Evolutionary conservation across 163 green algal genomes (phyloP).

Genomic region (Scenedesmus sp.): DNA sequence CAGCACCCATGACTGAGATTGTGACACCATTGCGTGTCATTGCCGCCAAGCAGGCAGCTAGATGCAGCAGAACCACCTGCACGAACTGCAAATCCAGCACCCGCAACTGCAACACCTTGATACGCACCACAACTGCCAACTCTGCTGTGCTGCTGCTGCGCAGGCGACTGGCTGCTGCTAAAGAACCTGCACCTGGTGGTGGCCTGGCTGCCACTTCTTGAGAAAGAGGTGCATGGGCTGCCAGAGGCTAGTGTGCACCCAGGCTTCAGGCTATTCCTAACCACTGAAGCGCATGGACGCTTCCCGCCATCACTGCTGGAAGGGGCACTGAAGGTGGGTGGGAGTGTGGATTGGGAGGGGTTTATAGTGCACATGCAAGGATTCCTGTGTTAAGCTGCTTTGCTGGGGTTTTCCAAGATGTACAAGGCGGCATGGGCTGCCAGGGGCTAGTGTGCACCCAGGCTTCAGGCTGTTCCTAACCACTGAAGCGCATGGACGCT

Average conservation of each 20-base stretch:
- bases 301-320: constrained; percentile 85
- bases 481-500: background rate
- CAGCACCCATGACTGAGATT: too few species aligned
- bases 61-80: background rate
- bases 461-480: constrained; percentile 72
- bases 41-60: background rate
- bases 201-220: constrained; percentile 79
- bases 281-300: constrained; percentile 72
- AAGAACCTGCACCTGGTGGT: constrained; percentile 91
- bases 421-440: background rate
- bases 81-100: background rate
- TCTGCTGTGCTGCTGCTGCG: background rate
- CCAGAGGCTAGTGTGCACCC: constrained; percentile 41
- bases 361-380: background rate
- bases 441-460: constrained; percentile 42
- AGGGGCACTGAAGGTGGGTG: constrained; percentile 73
- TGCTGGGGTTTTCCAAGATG: background rate
- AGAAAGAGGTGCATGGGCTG: constrained; percentile 73
- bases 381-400: background rate
- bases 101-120: too few species aligned
- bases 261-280: constrained; percentile 85
- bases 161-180: constrained; percentile 84
- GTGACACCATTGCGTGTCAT: background rate
- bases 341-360: background rate
- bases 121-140: background rate